Evolutionary conservation across 768 basidiomycete genomes (phyloP), one percentile per base, ranked within the genome.

Genomic region (Rhodocollybia butyracea): DNA sequence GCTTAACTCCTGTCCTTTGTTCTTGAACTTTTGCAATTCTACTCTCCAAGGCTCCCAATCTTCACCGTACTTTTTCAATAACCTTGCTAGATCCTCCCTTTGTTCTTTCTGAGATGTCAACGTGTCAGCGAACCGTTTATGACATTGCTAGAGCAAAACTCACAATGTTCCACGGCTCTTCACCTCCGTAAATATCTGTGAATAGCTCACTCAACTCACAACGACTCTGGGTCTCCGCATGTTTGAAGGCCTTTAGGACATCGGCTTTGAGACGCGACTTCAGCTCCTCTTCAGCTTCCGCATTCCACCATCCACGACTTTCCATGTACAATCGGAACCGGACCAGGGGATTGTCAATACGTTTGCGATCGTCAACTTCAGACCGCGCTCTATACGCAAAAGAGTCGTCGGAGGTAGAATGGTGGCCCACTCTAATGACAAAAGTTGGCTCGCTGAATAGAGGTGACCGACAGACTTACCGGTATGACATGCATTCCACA

Each of bases 361-460:
- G 86, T 72, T 92, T 94, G 64, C 89, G 83, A 61, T 94, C 88
- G 70, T 96, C 91, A 29, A 97, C 95, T 64, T 96, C 95, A 54
- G 91, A 82, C 19, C 90, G 82, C 1, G 90, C 80, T 38, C 94
- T 85, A 68, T 98, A 98, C 21, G 94, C 94, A 63, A 91, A 95
- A 4, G 93, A 95, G 69, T 98, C 94, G 63, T 98, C 95, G 10
- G 94, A 96, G 0, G 91, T 95, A 17, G 91, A 93, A 66, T 95
- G 93, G 66, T 98, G 94, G n/a, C 94, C 89, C 12, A 97, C 87
- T 26, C 89, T 89, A 65, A 42, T 59, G 46, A 55, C 31, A 15
- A 27, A 8, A 15, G 7, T 26, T 15, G 36, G 32, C 41, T 22
- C 2, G 15, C 5, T 6, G 1, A 0, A 51, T 8, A 5, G 17